A percentile compares a stretch with the other conserved stretches of the same genome.
phyloP scores from a whole-genome alignment of 352 stramenopile species.

The Phytophthora sp. region DNA sequence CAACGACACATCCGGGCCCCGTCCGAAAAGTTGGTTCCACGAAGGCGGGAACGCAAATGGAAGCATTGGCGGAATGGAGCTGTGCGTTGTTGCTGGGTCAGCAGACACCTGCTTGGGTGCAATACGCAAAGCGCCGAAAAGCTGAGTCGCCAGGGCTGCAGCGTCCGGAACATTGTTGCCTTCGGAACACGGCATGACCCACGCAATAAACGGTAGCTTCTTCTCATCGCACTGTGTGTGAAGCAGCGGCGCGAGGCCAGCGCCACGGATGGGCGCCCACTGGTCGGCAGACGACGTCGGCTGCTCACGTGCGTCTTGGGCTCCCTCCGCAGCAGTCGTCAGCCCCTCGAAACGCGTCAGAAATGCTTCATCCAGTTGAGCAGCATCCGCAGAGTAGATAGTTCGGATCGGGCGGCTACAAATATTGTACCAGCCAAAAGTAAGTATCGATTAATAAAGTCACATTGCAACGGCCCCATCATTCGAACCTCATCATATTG shows the following conservation, averaged over 20 bases:
- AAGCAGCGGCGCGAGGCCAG: conserved; percentile 65
- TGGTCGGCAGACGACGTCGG: conserved; percentile 13
- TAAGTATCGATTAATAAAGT: not conserved
- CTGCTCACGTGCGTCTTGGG: conserved; percentile 7
- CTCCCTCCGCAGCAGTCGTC: conserved; percentile 7
- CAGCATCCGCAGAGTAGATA: conserved; percentile 45
- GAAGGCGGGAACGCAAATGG: conserved; percentile 61
- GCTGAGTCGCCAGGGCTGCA: conserved; percentile 52
- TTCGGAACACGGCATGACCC: conserved; percentile 77
- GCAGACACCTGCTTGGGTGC: conserved; percentile 9
- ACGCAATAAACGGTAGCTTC: conserved; percentile 53
- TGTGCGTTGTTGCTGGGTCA: conserved; percentile 19
- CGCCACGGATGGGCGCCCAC: conserved; percentile 60
- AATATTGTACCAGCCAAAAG: conserved; percentile 5
- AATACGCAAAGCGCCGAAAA: conserved; percentile 50
- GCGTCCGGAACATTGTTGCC: conserved; percentile 85
- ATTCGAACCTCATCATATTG: conserved; percentile 66
- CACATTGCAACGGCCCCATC: not conserved
- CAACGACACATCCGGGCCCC: conserved; percentile 55
- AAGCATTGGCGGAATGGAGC: conserved; percentile 17
- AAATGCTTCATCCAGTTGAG: conserved; percentile 40
- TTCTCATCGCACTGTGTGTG: conserved; percentile 39
- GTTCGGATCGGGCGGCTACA: conserved; percentile 63
- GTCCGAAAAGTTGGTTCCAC: conserved; percentile 73
- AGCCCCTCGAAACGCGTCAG: conserved; percentile 48